Evolutionary conservation across 306 rosid species (phyloP), one percentile per base, ranked within the genome.

Genomic region (Hippophae tibetana): DNA sequence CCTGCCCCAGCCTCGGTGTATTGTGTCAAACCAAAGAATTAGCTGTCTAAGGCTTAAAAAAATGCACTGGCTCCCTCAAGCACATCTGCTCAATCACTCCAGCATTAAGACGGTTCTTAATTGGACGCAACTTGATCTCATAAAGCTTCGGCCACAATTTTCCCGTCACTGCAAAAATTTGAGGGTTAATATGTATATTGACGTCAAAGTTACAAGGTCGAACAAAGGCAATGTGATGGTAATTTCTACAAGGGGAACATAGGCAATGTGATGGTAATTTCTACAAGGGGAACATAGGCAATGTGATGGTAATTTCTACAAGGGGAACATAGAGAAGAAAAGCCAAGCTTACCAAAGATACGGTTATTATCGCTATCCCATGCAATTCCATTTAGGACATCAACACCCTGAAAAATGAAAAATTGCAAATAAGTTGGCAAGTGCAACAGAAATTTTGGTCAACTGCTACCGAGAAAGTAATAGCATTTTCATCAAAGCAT

Each of bases 331-430:
- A 31, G 38, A 31, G 38, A 31, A 31, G 38, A 31, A 31, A 31
- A 4, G 38, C 5, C 38, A 44, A 23, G 57, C 92, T 75, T 72
- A 90, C 98, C 96, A 42, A 85, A 85, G 54, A 87, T 62, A 25
- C 96, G 82, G 38, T 81, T 56, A 57, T 66, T 71, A 54, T 59
- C 43, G 12, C 69, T 55, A 65, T 90, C 98, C 96, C 96, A 90
- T 56, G 98, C 98, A 74, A 90, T 90, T 72, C 98, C 98, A 63
- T 90, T 90, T 67, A 87, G 76, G 66, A 85, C 87, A 69, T 87
- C 89, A 62, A 74, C 62, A 38, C 7, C 79, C 98, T 84, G 38
- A 53, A 69, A 63, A 46, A 69, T 9, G 13, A 27, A 52, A 38
- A 54, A 58, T 41, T 54, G 46, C 51, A 55, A 14, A 52, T 56